phyloP scores from a whole-genome alignment of 257 asterid genomes.

The Agastache rugosa region DNA sequence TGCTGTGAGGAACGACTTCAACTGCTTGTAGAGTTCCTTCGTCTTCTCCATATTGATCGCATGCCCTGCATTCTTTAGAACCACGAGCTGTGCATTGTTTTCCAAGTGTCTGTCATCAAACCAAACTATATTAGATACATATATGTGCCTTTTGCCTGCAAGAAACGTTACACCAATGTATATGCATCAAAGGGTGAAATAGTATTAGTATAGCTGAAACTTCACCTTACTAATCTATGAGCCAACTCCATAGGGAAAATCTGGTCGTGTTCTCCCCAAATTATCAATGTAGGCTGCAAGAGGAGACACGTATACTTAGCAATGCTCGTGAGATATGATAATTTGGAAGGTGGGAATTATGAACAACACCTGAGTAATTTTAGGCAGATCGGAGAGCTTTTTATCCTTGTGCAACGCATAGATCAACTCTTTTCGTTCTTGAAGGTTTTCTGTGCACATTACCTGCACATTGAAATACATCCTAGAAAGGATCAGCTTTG shows the following conservation, averaged over 20 bases:
- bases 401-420: constrained; percentile 66
- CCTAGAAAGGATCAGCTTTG: background rate
- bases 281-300: constrained; percentile 68
- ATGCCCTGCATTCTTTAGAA: constrained; percentile 79
- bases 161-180: background rate
- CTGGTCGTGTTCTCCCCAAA: constrained; percentile 87
- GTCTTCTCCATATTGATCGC: constrained; percentile 80
- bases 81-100: constrained; percentile 57
- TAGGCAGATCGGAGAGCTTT: constrained; percentile 71
- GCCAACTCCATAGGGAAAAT: constrained; percentile 80
- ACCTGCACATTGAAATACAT: constrained; percentile 47
- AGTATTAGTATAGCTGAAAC: background rate
- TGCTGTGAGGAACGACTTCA: constrained; percentile 62
- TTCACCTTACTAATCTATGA: constrained; percentile 68
- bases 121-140: background rate
- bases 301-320: constrained; percentile 25
- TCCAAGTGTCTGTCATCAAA: constrained; percentile 68
- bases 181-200: constrained; percentile 7
- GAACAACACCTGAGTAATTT: constrained; percentile 64
- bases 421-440: constrained; percentile 76
- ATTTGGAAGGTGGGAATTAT: background rate
- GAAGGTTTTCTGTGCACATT: constrained; percentile 73
- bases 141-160: background rate
- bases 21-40: constrained; percentile 58
- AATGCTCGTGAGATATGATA: constrained; percentile 5